These are phyloP conservation scores for Aspergillus olivimuriae DNA, from an alignment of 495 filamentous ascomycete species.

Conservation along the genomic window DNA sequence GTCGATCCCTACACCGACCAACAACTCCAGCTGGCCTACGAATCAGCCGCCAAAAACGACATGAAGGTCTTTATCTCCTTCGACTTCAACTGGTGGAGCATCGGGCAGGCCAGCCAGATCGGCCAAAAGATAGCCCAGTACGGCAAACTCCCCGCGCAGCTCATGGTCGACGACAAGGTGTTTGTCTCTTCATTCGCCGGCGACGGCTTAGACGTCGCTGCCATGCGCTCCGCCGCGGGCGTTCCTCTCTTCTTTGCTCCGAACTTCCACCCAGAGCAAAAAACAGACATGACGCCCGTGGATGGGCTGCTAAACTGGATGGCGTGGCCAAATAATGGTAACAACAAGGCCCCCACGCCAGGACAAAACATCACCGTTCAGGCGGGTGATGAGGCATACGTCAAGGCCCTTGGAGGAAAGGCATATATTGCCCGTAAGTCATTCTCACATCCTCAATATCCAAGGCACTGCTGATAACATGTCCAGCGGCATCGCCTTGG, in stretches of 20 bases:
- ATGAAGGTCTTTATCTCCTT: conserved; percentile 57
- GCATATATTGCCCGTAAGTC: conserved; percentile 44
- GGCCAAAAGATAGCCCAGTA: conserved; percentile 42
- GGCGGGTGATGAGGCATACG: conserved; percentile 40
- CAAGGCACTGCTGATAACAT: not conserved
- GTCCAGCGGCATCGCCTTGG: conserved; percentile 30
- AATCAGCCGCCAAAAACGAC: conserved; percentile 47
- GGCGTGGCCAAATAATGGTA: conserved; percentile 48
- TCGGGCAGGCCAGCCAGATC: conserved; percentile 28
- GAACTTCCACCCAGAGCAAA: conserved; percentile 39
- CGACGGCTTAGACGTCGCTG: conserved; percentile 39
- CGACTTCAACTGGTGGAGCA: conserved; percentile 48
- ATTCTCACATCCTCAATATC: not conserved
- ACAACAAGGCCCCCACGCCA: conserved; percentile 16
- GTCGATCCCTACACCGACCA: conserved; percentile 41
- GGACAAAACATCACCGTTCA: conserved; percentile 40
- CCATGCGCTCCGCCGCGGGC: conserved; percentile 37
- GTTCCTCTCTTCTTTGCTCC: conserved; percentile 45
- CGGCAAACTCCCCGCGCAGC: conserved; percentile 39
- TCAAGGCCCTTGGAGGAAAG: conserved; percentile 38
- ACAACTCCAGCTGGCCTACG: conserved; percentile 48
- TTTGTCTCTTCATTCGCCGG: conserved; percentile 49
- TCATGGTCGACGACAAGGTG: conserved; percentile 46
- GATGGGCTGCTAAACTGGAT: conserved; percentile 53
- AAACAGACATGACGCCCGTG: conserved; percentile 22